Evolutionary conservation across 768 basidiomycete genomes (phyloP).

Genomic region (Psilocybe tampanensis): DNA sequence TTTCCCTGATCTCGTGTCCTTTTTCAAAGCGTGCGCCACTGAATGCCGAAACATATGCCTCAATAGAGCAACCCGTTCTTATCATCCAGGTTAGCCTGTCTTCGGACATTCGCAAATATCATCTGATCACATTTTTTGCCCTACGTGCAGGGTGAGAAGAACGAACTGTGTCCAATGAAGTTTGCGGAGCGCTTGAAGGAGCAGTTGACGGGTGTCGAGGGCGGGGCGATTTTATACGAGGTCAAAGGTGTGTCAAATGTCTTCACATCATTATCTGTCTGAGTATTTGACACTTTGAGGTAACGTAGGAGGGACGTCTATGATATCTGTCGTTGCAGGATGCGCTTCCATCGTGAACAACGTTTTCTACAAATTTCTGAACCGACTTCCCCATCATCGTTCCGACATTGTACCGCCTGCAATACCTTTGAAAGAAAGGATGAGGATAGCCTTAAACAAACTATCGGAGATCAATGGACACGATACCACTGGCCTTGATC

Average conservation of each 20-base stretch:
- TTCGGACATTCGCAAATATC: not conserved
- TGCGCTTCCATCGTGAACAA: constrained; percentile 66
- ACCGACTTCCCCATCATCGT: constrained; percentile 48
- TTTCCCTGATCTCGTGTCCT: not conserved
- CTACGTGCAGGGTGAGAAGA: constrained; percentile 61
- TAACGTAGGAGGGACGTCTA: constrained; percentile 52
- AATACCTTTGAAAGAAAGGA: constrained; percentile 44
- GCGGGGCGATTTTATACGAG: constrained; percentile 53
- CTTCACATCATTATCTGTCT: not conserved
- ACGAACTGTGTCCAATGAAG: constrained; percentile 51
- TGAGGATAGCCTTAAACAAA: constrained; percentile 53
- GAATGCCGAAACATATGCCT: constrained; percentile 45
- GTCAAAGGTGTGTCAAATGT: constrained; percentile 54
- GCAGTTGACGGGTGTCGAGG: constrained; percentile 49
- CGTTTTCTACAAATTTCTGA: constrained; percentile 63
- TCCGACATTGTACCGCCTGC: constrained; percentile 48
- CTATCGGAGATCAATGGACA: constrained; percentile 53
- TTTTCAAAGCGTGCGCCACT: constrained; percentile 56
- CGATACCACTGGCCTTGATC: constrained; percentile 49
- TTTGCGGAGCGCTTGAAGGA: constrained; percentile 58
- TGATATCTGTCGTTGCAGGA: constrained; percentile 55
- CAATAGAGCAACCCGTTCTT: constrained; percentile 63
- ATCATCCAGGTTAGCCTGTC: constrained; percentile 62
- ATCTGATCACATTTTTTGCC: not conserved
- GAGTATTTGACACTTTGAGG: not conserved